These are phyloP conservation scores for Chaetomiaceae sp. DNA, from an alignment of 2,329 filamentous ascomycete species.

Conservation along the genomic window DNA sequence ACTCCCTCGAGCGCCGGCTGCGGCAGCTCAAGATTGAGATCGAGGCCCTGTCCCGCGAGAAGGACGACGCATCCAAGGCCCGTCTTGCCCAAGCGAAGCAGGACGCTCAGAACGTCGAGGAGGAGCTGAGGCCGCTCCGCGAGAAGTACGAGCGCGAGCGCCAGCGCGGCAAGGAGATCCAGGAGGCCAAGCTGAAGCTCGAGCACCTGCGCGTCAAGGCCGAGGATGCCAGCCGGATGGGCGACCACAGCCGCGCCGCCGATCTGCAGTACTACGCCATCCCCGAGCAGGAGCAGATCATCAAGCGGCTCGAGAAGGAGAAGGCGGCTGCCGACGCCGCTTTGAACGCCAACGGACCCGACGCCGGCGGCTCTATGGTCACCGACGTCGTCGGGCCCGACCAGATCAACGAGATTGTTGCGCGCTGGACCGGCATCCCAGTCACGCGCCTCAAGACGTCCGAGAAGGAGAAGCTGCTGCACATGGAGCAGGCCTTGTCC, in stretches of 20 bases:
- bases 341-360: slow-evolving; percentile 51
- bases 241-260: slow-evolving; percentile 81
- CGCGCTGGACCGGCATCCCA: slow-evolving; percentile 96
- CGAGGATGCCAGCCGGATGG: slow-evolving; percentile 84
- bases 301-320: slow-evolving; percentile 74
- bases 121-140: slow-evolving; percentile 84
- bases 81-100: slow-evolving; percentile 79
- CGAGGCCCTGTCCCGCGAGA: slow-evolving; percentile 87
- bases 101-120: slow-evolving; percentile 89
- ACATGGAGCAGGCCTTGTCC: slow-evolving; percentile 86
- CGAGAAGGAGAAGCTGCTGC: slow-evolving; percentile 96
- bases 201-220: slow-evolving; percentile 87
- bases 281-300: slow-evolving; percentile 78
- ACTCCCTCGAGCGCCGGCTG: slow-evolving; percentile 85
- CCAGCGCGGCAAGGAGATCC: slow-evolving; percentile 82
- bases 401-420: slow-evolving; percentile 98
- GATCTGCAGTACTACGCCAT: slow-evolving; percentile 98
- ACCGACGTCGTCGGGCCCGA: slow-evolving; percentile 94
- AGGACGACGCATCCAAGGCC: slow-evolving; percentile 84
- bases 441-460: slow-evolving; percentile 90
- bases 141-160: slow-evolving; percentile 97
- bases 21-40: slow-evolving; percentile 97
- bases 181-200: slow-evolving; percentile 91
- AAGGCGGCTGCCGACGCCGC: slow-evolving; percentile 74
- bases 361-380: slow-evolving; percentile 67